Conservation (phyloP, 305 asterid genomes). For the Rubia peregrina region DNA sequence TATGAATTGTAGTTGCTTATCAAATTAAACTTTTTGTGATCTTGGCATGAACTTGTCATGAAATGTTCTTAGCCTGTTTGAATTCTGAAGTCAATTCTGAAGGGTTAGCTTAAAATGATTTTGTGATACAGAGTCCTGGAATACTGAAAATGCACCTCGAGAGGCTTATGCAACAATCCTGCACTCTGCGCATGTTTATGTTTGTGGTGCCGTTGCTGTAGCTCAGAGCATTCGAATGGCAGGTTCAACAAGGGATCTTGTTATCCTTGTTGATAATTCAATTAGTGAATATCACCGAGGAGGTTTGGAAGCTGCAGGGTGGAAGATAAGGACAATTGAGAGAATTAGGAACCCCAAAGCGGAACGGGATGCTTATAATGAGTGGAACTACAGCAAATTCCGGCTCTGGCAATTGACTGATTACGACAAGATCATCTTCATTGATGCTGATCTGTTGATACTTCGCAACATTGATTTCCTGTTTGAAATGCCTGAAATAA, state of each 20-base stretch:
- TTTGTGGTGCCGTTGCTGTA: conserved; percentile 88
- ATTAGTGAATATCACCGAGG: conserved; percentile 65
- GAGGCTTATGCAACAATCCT: conserved; percentile 93
- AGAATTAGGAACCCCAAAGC: conserved; percentile 91
- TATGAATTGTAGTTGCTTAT: neutral
- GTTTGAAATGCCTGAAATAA: conserved; percentile 83
- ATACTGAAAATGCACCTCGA: conserved; percentile 46
- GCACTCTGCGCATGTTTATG: conserved; percentile 83
- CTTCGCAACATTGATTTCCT: conserved; percentile 82
- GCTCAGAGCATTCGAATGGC: conserved; percentile 93
- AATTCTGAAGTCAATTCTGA: conserved; percentile 5
- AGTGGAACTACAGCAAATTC: conserved; percentile 90
- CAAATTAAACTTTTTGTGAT: neutral
- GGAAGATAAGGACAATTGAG: conserved; percentile 69
- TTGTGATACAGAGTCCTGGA: conserved; percentile 24
- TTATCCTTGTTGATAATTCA: conserved; percentile 77
- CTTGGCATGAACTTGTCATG: too few species aligned
- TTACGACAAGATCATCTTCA: conserved; percentile 78
- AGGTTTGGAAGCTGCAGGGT: conserved; percentile 80
- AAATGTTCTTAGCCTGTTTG: neutral
- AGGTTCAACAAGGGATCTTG: conserved; percentile 88
- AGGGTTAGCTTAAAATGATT: neutral
- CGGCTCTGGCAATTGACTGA: conserved; percentile 95
- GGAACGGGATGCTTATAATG: conserved; percentile 79
- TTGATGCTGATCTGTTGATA: conserved; percentile 71